phyloP scores from a whole-genome alignment of 805 yeast genomes.

The Lipomyces sp. region DNA sequence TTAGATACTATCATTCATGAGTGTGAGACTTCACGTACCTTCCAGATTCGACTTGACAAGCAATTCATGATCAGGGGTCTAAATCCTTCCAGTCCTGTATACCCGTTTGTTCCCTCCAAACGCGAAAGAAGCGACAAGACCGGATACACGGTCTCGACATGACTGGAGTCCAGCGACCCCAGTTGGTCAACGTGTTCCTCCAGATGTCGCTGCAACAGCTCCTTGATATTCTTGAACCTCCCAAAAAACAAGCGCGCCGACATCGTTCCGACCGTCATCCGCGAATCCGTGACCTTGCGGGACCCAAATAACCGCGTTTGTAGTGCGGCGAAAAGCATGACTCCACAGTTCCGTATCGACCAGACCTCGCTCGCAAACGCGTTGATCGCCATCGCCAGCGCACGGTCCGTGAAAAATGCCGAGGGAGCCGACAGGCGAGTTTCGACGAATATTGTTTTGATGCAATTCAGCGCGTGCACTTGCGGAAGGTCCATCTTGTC shows the following conservation, averaged over 20 bases:
- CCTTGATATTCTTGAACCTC: constrained; percentile 53
- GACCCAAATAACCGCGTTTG: constrained; percentile 78
- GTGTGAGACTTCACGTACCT: constrained; percentile 35
- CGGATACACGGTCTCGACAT: constrained; percentile 67
- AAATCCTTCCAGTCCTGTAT: constrained; percentile 53
- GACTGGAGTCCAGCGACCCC: constrained; percentile 28
- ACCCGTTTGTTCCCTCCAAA: constrained; percentile 58
- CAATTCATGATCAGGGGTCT: constrained; percentile 47
- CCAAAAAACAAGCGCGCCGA: constrained; percentile 71
- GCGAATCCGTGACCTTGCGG: constrained; percentile 39
- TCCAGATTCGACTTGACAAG: constrained; percentile 63
- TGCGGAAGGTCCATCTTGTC: constrained; percentile 77
- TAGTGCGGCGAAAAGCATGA: constrained; percentile 85
- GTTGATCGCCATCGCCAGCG: constrained; percentile 57
- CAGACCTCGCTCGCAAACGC: constrained; percentile 67
- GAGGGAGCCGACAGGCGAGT: constrained; percentile 57
- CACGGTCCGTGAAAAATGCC: constrained; percentile 51
- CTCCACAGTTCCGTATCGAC: constrained; percentile 89
- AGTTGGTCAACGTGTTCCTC: constrained; percentile 30
- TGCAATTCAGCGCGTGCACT: constrained; percentile 88
- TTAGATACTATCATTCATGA: background rate
- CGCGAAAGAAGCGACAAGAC: constrained; percentile 69
- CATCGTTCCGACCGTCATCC: constrained; percentile 34
- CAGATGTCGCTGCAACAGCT: constrained; percentile 43
- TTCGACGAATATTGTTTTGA: constrained; percentile 71